Conservation (phyloP, 2,329 filamentous ascomycete species). For the Scedosporium apiospermum region DNA sequence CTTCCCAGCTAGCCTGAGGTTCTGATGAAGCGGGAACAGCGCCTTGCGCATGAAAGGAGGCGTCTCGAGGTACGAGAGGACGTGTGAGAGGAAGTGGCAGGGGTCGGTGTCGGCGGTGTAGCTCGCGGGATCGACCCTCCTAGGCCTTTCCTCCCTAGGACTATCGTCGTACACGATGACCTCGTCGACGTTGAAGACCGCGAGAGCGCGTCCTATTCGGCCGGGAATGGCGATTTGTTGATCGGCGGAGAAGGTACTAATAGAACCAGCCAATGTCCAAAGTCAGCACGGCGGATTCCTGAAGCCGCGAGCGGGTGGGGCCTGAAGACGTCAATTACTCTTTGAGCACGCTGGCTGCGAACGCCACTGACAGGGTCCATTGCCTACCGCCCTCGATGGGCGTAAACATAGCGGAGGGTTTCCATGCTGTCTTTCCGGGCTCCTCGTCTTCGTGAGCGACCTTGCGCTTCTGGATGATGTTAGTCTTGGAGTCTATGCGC, state of each 20-base stretch:
- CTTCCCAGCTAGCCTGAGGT: slow-evolving; percentile 62
- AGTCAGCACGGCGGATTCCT: not conserved
- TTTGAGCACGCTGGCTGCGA: slow-evolving; percentile 68
- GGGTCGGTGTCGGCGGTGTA: slow-evolving; percentile 67
- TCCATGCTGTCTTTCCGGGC: slow-evolving; percentile 37
- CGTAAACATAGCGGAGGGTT: slow-evolving; percentile 59
- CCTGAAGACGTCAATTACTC: slow-evolving; percentile 44
- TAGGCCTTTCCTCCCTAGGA: slow-evolving; percentile 33
- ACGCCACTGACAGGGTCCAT: slow-evolving; percentile 68
- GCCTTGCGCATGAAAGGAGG: slow-evolving; percentile 70
- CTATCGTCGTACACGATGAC: slow-evolving; percentile 73
- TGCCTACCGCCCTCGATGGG: slow-evolving; percentile 51
- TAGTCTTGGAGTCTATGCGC: not conserved
- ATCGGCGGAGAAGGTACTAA: slow-evolving; percentile 61
- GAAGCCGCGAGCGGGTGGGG: too few relatives aligned
- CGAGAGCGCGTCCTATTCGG: slow-evolving; percentile 69
- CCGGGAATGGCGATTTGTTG: slow-evolving; percentile 65
- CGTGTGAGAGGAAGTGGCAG: slow-evolving; percentile 68
- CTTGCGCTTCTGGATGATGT: slow-evolving; percentile 37
- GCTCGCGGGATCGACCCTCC: slow-evolving; percentile 37
- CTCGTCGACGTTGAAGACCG: slow-evolving; percentile 79
- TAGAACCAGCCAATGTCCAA: not conserved
- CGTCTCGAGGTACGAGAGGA: slow-evolving; percentile 74
- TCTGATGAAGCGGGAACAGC: slow-evolving; percentile 71
- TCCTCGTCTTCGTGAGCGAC: slow-evolving; percentile 29